These are phyloP conservation scores for Tylopilus rubrobrunneus DNA, from an alignment of 768 basidiomycete species.

Conservation along the genomic window DNA sequence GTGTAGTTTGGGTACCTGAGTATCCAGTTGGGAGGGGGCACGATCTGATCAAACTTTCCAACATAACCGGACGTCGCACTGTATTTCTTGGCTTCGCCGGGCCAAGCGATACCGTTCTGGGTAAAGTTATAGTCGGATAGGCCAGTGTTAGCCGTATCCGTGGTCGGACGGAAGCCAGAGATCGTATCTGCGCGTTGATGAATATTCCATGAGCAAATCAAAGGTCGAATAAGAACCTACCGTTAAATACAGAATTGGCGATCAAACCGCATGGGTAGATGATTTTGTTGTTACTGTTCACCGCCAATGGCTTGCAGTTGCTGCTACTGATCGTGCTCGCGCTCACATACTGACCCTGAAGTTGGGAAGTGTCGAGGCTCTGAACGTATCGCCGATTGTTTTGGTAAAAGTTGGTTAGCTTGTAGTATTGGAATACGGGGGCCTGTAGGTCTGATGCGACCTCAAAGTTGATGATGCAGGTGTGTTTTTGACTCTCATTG, in stretches of 20 bases:
- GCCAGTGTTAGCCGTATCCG: constrained; percentile 38
- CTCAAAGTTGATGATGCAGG: constrained; percentile 80
- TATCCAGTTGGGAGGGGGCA: constrained; percentile 94
- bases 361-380: constrained; percentile 79
- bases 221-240: constrained; percentile 36
- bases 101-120: constrained; percentile 87
- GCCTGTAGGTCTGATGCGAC: constrained; percentile 71
- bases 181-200: constrained; percentile 65
- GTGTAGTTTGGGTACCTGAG: constrained; percentile 73
- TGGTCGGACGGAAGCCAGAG: constrained; percentile 49
- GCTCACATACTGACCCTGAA: constrained; percentile 66
- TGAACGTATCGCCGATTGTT: constrained; percentile 98
- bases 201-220: neutral
- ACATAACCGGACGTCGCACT: constrained; percentile 50
- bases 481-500: constrained; percentile 42
- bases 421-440: constrained; percentile 92
- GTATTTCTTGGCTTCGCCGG: constrained; percentile 92
- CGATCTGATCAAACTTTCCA: constrained; percentile 54
- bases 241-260: constrained; percentile 96
- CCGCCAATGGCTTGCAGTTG: constrained; percentile 87
- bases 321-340: constrained; percentile 50
- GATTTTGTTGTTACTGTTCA: constrained; percentile 42
- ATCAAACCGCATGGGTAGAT: constrained; percentile 97
- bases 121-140: constrained; percentile 67
- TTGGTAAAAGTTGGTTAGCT: constrained; percentile 94